These are phyloP conservation scores for Kwoniella shivajii DNA, from an alignment of 1,284 basidiomycete species.

Conservation along the genomic window DNA sequence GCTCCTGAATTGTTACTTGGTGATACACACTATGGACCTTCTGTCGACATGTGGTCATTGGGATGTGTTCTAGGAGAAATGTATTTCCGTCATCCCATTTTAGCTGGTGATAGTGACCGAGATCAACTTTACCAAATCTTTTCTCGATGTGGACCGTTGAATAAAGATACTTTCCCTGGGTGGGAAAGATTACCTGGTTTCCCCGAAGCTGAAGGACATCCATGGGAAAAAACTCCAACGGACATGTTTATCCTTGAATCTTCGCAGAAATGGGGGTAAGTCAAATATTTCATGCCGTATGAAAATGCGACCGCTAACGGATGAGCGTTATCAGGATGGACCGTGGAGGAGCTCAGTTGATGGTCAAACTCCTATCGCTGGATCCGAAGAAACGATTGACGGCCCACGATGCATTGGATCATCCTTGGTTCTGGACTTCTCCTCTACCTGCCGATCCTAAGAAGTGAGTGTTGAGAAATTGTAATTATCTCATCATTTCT, in stretches of 20 bases:
- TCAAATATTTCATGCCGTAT: neutral
- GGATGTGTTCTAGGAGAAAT: slow-evolving; percentile 97
- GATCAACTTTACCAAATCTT: slow-evolving; percentile 91
- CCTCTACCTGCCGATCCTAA: slow-evolving; percentile 81
- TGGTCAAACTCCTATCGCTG: slow-evolving; percentile 57
- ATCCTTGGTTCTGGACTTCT: slow-evolving; percentile 70
- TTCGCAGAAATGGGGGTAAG: slow-evolving; percentile 40
- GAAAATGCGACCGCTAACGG: neutral
- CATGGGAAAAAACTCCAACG: slow-evolving; percentile 37
- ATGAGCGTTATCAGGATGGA: slow-evolving; percentile 38
- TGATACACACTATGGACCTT: slow-evolving; percentile 83
- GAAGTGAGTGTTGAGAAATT: slow-evolving; percentile 60
- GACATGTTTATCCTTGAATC: slow-evolving; percentile 30
- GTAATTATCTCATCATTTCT: neutral
- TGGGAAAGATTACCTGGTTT: slow-evolving; percentile 76
- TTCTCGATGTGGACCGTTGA: slow-evolving; percentile 82
- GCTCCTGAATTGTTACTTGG: slow-evolving; percentile 94
- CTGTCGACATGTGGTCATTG: slow-evolving; percentile 98
- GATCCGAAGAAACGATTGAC: slow-evolving; percentile 60
- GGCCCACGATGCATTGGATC: slow-evolving; percentile 57
- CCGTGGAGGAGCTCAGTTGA: slow-evolving; percentile 48
- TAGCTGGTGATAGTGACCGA: slow-evolving; percentile 83
- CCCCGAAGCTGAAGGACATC: slow-evolving; percentile 61
- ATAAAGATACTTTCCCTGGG: slow-evolving; percentile 72
- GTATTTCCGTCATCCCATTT: slow-evolving; percentile 83